Evolutionary conservation across 2,329 filamentous ascomycete species (phyloP).

Genomic region (Fusarium concolor): DNA sequence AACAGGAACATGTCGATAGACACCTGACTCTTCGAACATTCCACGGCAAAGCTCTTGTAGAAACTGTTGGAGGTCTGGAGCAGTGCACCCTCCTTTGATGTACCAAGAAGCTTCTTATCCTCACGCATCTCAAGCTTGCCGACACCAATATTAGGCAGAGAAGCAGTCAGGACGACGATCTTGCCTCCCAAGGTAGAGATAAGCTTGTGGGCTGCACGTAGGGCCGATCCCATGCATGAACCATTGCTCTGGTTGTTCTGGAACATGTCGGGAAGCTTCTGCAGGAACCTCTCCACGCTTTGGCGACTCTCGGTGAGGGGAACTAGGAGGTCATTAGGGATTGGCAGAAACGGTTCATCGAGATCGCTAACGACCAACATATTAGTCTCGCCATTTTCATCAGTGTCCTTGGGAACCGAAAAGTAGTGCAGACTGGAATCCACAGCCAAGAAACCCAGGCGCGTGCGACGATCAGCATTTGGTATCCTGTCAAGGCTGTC

Average conservation of each 20-base stretch:
- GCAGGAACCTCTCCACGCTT: constrained; percentile 91
- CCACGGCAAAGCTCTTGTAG: constrained; percentile 99
- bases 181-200: constrained; percentile 96
- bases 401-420: constrained; percentile 87
- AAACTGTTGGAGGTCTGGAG: constrained; percentile 95
- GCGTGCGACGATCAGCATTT: constrained; percentile 93
- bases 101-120: constrained; percentile 95
- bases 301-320: constrained; percentile 88
- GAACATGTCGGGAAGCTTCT: constrained; percentile 96
- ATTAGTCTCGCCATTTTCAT: constrained; percentile 84
- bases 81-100: constrained; percentile 87
- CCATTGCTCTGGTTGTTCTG: constrained; percentile 89
- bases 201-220: constrained; percentile 93
- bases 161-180: constrained; percentile 90
- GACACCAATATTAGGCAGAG: constrained; percentile 87
- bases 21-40: constrained; percentile 98
- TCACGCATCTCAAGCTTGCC: constrained; percentile 94
- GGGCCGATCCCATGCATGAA: constrained; percentile 94
- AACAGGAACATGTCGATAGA: constrained; percentile 99
- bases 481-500: constrained; percentile 97
- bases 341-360: constrained; percentile 95
- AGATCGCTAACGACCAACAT: constrained; percentile 96
- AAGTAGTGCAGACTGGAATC: constrained; percentile 98
- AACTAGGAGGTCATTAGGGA: constrained; percentile 90
- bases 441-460: constrained; percentile 94